These are phyloP conservation scores for Ophiostoma quercus DNA, from an alignment of 2,329 filamentous ascomycete species.

Conservation along the genomic window DNA sequence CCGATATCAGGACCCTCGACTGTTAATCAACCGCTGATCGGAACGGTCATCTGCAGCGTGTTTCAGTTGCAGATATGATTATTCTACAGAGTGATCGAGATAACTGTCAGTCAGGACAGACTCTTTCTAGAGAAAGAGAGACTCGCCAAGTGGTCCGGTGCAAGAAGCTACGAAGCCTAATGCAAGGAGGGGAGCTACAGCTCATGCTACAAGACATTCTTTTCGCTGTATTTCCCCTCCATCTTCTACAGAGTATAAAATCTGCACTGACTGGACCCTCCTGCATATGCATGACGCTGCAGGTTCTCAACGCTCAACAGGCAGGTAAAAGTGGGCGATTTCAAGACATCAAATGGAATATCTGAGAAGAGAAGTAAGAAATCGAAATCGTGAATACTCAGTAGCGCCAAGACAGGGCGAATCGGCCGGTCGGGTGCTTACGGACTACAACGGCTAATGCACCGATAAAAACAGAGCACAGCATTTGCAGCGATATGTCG, in stretches of 20 bases:
- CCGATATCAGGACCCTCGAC: no score
- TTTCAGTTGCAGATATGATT: not conserved
- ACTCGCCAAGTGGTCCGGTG: no score
- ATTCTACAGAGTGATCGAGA: not conserved
- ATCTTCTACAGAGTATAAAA: not conserved
- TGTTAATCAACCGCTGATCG: not conserved
- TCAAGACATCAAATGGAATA: slow-evolving; percentile 8
- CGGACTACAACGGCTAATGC: not conserved
- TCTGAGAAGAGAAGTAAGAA: not conserved
- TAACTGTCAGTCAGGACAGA: not conserved
- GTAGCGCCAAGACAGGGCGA: not conserved
- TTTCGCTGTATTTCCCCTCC: not conserved
- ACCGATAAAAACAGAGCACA: not conserved
- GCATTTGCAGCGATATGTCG: not conserved
- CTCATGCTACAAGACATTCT: not conserved
- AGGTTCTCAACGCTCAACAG: not conserved
- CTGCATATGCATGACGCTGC: slow-evolving; percentile 13
- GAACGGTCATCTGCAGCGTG: not conserved
- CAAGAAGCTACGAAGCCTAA: not conserved
- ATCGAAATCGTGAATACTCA: not conserved
- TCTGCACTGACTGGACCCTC: not conserved
- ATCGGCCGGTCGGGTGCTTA: not conserved
- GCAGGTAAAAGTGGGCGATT: not conserved
- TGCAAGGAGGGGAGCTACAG: not conserved
- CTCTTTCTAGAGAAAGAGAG: no score